phyloP scores from a whole-genome alignment of 768 basidiomycete species.

The Heimioporus sp. region DNA sequence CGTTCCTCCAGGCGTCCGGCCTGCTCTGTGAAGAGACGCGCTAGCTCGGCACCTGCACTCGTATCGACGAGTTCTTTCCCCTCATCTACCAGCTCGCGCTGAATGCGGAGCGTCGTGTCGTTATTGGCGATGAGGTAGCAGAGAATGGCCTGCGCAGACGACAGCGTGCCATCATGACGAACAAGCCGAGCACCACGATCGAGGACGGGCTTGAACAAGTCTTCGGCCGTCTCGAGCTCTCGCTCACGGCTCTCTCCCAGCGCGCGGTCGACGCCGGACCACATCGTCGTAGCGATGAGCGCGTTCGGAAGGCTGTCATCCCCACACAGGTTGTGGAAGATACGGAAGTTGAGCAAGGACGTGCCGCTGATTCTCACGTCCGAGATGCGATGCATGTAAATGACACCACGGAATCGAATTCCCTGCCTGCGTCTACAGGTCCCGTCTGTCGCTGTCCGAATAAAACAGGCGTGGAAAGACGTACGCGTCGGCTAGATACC shows the following conservation, averaged over 20 bases:
- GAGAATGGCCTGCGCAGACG: slow-evolving; percentile 43
- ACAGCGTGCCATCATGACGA: slow-evolving; percentile 40
- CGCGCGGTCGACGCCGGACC: slow-evolving; percentile 39
- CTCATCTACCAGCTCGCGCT: slow-evolving; percentile 51
- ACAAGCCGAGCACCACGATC: slow-evolving; percentile 44
- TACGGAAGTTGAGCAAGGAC: slow-evolving; percentile 45
- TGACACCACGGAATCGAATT: slow-evolving; percentile 44
- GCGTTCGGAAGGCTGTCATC: slow-evolving; percentile 46
- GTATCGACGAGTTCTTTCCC: slow-evolving; percentile 51
- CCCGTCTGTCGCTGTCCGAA: not conserved
- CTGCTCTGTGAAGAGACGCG: slow-evolving; percentile 46
- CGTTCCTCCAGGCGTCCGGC: slow-evolving; percentile 38
- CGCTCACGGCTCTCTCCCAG: slow-evolving; percentile 41
- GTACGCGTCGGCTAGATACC: slow-evolving; percentile 29
- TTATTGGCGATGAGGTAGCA: slow-evolving; percentile 37
- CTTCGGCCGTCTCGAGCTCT: slow-evolving; percentile 38
- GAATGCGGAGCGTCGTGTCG: slow-evolving; percentile 49
- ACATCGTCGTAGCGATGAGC: slow-evolving; percentile 52
- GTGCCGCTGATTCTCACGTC: slow-evolving; percentile 50
- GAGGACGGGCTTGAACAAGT: slow-evolving; percentile 51
- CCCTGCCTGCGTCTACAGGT: slow-evolving; percentile 27
- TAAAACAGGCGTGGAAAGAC: not conserved
- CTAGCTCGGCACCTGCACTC: slow-evolving; percentile 49
- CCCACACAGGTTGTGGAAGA: slow-evolving; percentile 54
- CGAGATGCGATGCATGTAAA: slow-evolving; percentile 54